phyloP scores from a whole-genome alignment of 768 basidiomycete species.

The Tylopilus sp. region DNA sequence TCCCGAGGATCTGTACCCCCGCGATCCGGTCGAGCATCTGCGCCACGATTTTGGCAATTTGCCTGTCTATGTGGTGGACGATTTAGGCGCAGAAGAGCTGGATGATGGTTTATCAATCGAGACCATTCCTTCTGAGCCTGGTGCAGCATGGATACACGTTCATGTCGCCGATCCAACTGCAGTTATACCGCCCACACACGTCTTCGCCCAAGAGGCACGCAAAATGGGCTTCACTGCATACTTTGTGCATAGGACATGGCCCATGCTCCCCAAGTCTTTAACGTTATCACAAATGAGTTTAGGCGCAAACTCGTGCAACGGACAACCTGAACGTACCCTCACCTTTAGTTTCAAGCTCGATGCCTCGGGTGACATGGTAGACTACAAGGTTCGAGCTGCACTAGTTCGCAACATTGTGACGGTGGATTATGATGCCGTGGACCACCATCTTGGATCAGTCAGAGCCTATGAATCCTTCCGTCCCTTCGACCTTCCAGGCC shows the following conservation, averaged over 20 bases:
- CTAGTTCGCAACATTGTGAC: slow-evolving; percentile 64
- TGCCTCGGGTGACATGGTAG: slow-evolving; percentile 57
- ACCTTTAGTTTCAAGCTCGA: slow-evolving; percentile 79
- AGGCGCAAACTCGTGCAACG: slow-evolving; percentile 33
- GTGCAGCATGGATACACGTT: slow-evolving; percentile 74
- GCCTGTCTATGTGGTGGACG: slow-evolving; percentile 87
- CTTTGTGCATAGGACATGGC: slow-evolving; percentile 55
- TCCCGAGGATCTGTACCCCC: slow-evolving; percentile 59
- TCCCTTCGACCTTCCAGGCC: slow-evolving; percentile 19
- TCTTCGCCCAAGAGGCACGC: slow-evolving; percentile 56
- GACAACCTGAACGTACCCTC: slow-evolving; percentile 53
- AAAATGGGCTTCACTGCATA: slow-evolving; percentile 55
- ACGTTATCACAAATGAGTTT: slow-evolving; percentile 51
- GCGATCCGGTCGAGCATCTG: slow-evolving; percentile 63
- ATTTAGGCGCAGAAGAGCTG: slow-evolving; percentile 72
- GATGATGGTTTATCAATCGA: slow-evolving; percentile 94
- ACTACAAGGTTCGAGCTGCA: slow-evolving; percentile 68
- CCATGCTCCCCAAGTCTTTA: slow-evolving; percentile 69
- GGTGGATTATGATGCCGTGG: slow-evolving; percentile 66
- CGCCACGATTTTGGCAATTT: slow-evolving; percentile 85
- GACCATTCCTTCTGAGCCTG: slow-evolving; percentile 53
- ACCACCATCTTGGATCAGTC: slow-evolving; percentile 42
- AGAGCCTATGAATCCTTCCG: slow-evolving; percentile 8
- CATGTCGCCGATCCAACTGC: slow-evolving; percentile 94
- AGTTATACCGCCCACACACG: slow-evolving; percentile 67